Conservation (phyloP, 2,329 filamentous ascomycete species). For the Pseudogymnoascus sp. region DNA sequence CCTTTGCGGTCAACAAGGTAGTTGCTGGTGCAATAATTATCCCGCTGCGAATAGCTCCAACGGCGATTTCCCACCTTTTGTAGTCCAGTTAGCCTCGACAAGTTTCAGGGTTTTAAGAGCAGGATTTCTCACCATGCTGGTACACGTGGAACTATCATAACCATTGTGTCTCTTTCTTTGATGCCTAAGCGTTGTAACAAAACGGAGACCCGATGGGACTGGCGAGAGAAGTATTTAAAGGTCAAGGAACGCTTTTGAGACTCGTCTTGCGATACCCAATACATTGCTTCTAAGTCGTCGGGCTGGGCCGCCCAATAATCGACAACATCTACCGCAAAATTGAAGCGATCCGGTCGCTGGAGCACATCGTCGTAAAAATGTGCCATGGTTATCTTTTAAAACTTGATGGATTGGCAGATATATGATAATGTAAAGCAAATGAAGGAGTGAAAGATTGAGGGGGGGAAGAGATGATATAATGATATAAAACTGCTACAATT, state of each 20-base stretch:
- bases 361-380: background rate
- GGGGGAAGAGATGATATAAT: background rate
- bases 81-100: constrained; percentile 2
- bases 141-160: constrained; percentile 30
- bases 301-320: constrained; percentile 31
- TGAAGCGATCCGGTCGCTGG: constrained; percentile 23
- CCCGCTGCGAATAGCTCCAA: constrained; percentile 29
- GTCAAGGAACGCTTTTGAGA: constrained; percentile 23
- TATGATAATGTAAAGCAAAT: background rate
- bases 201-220: constrained; percentile 30
- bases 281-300: constrained; percentile 27
- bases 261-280: constrained; percentile 31
- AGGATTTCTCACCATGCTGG: constrained; percentile 25
- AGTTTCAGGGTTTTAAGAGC: background rate
- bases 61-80: constrained; percentile 34
- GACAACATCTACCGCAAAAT: constrained; percentile 33
- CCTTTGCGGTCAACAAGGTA: constrained; percentile 30
- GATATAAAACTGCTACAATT: background rate
- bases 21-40: constrained; percentile 33
- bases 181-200: constrained; percentile 28
- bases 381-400: background rate
- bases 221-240: constrained; percentile 30
- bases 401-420: background rate
- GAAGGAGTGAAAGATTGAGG: background rate
- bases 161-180: constrained; percentile 27